Evolutionary conservation across 2,329 filamentous ascomycete species (phyloP), one percentile per base, ranked within the genome.

Genomic region (Aspergillus ochraceoroseus): DNA sequence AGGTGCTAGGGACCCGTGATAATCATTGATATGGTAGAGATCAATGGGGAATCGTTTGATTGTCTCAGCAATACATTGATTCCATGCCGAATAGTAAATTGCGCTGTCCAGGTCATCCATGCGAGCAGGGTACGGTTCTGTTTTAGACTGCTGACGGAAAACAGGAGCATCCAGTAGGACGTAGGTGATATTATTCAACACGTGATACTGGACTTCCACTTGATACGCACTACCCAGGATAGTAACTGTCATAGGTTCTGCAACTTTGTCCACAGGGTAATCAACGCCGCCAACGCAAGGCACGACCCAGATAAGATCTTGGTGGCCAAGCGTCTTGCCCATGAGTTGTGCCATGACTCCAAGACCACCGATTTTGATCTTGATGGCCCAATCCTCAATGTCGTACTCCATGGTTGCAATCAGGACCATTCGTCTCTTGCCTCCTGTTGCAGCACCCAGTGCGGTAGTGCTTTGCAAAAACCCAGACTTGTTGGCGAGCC

Each of bases 351-450:
- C 79, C 80, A 84, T 84, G 46, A 83, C 80, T 58, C 80, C 80
- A 4, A 84, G 67, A 46, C 80, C 80, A 46, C 80, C 80, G 32
- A 84, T 84, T 63, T 84, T 84, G 63, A 84, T 79, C 61, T 82
- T 83, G 64, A 83, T 80, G 4, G 64, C 70, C 77, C 80, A 83
- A 55, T 84, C 80, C 40, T 80, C 77, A 45, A 84, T 83, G 46
- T 83, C 79, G 61, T 84, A 84, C 58, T 84, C 80, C 77, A 83
- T 82, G 7, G 80, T 83, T 6, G 79, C 80, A 38, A 84, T 80
- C 12, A 84, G 69, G 2, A 82, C 75, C 2, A 25, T 26, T 19
- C 32, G 32, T 7, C 18, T 73, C 82, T 12, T 76, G 66, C 31
- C 67, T 44, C 23, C 32, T 2, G 19, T 51, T 54, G 18, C 66